These are phyloP conservation scores for Colletotrichum tamarilloi DNA, from an alignment of 2,329 filamentous ascomycete genomes.

Conservation along the genomic window DNA sequence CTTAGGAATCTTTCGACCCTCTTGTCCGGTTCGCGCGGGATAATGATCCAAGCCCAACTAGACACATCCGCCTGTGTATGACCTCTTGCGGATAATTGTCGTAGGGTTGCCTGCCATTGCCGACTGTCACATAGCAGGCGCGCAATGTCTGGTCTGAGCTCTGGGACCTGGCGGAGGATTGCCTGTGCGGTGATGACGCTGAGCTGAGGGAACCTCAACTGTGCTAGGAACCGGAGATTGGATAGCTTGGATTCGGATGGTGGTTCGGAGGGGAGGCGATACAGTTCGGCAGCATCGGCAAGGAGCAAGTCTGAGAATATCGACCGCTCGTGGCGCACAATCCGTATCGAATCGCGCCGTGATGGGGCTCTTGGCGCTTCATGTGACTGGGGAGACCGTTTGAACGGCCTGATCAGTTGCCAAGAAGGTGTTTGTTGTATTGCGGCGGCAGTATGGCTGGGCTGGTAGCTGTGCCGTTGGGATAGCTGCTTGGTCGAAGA, in stretches of 20 bases:
- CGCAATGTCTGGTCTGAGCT: slow-evolving; percentile 10
- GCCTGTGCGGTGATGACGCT: slow-evolving; percentile 25
- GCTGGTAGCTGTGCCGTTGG: slow-evolving; percentile 4
- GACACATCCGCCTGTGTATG: neutral
- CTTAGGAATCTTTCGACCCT: slow-evolving; percentile 19
- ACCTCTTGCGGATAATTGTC: neutral
- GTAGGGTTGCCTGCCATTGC: neutral
- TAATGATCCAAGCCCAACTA: slow-evolving; percentile 25
- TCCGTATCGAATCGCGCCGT: neutral
- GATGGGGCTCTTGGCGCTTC: neutral
- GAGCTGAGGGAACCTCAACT: neutral
- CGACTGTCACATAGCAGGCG: neutral
- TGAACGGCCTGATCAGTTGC: neutral
- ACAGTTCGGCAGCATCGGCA: slow-evolving; percentile 5
- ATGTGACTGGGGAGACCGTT: neutral
- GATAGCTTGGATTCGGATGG: neutral
- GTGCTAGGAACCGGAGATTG: slow-evolving; percentile 2
- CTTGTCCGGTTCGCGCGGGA: slow-evolving; percentile 12
- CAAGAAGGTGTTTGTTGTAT: neutral
- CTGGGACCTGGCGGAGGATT: slow-evolving; percentile 3
- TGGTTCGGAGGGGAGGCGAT: neutral
- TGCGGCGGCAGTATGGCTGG: neutral
- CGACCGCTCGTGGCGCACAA: neutral
- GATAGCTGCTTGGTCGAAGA: neutral
- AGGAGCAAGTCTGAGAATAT: neutral